Conservation (phyloP, 768 basidiomycete genomes). For the Phanerodontia chrysosporium region DNA sequence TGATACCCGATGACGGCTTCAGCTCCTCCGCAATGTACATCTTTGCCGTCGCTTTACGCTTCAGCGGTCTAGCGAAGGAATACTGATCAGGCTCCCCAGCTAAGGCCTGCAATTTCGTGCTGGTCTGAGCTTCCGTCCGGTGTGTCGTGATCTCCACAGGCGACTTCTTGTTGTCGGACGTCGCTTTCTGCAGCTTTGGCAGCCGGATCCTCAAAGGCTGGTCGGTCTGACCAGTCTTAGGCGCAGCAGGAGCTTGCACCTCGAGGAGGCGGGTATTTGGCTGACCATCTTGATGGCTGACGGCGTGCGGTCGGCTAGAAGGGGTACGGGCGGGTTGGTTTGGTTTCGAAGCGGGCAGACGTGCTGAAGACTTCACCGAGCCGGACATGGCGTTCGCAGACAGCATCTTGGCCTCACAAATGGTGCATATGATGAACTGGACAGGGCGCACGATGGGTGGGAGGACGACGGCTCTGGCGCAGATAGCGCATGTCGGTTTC, state of each 20-base stretch:
- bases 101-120: background rate
- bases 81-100: background rate
- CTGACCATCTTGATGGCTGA: background rate
- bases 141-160: background rate
- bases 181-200: background rate
- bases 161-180: background rate
- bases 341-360: background rate
- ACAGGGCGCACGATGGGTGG: background rate
- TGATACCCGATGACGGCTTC: background rate
- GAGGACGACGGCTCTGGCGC: background rate
- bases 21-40: background rate
- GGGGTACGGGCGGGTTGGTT: background rate
- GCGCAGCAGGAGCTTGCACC: background rate
- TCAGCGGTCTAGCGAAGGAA: background rate
- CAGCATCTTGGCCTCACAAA: background rate
- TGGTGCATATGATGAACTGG: constrained; percentile 4
- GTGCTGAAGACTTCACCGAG: background rate
- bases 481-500: background rate
- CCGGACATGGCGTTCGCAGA: background rate
- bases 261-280: background rate
- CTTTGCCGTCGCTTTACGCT: background rate
- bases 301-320: background rate
- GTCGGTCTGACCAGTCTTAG: background rate
- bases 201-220: background rate
- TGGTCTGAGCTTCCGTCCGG: background rate